Evolutionary conservation across 345 rosid species (phyloP).

Genomic region (Eucalyptus cladocalyx): DNA sequence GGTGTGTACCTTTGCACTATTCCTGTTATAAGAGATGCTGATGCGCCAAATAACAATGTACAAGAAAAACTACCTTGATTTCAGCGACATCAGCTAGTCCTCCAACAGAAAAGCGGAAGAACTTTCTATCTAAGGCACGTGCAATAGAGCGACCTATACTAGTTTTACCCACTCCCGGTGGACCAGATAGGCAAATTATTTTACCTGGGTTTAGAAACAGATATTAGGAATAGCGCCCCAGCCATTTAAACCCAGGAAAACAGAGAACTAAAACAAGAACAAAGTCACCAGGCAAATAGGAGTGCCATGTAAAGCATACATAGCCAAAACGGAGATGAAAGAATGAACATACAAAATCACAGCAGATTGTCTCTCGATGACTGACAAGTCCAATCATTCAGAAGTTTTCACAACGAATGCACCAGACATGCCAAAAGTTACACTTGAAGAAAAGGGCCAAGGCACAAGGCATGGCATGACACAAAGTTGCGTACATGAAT

Average conservation of each 20-base stretch:
- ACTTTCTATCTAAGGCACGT: slow-evolving; percentile 86
- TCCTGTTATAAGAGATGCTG: neutral
- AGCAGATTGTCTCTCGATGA: neutral
- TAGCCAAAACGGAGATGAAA: neutral
- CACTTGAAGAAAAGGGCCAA: neutral
- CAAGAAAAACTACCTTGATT: slow-evolving; percentile 61
- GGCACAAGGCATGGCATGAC: neutral
- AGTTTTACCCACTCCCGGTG: slow-evolving; percentile 99
- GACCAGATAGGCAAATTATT: slow-evolving; percentile 97
- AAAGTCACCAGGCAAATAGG: neutral
- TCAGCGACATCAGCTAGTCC: slow-evolving; percentile 98
- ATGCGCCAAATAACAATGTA: neutral
- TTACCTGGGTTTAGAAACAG: slow-evolving; percentile 47
- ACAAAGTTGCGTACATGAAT: neutral
- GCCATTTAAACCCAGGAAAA: neutral
- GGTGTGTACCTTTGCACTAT: neutral
- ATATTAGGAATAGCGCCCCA: neutral
- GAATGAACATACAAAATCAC: neutral
- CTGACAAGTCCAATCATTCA: neutral
- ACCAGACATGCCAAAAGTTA: neutral
- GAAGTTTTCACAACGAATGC: neutral
- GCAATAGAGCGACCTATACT: slow-evolving; percentile 99
- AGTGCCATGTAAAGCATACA: neutral
- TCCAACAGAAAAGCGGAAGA: slow-evolving; percentile 97
- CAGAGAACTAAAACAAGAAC: neutral